Percentiles rank a stretch among this genome's conserved stretches.
These are phyloP conservation scores for Aspergillus aculeatinus DNA, from an alignment of 2,329 filamentous ascomycete genomes.

Conservation along the genomic window DNA sequence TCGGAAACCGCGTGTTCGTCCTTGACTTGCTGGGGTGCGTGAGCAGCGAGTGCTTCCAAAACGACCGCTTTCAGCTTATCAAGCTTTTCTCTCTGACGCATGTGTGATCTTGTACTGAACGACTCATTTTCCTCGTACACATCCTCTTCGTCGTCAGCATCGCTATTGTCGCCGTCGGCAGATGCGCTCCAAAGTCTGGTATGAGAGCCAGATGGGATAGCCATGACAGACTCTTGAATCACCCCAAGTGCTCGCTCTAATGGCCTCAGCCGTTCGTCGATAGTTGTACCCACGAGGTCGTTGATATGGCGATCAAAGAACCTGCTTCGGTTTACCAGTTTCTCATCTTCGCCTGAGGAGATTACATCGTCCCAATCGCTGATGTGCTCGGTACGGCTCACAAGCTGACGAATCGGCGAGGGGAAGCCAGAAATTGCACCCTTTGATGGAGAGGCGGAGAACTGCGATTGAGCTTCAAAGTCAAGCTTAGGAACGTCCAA, in stretches of 20 bases:
- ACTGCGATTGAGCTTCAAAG: conserved; percentile 40
- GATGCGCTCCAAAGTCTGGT: conserved; percentile 65
- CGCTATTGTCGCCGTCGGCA: conserved; percentile 71
- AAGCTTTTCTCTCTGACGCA: conserved; percentile 65
- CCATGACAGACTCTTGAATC: conserved; percentile 69
- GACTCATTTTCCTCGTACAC: conserved; percentile 54
- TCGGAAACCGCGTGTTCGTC: conserved; percentile 34
- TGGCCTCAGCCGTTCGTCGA: conserved; percentile 75
- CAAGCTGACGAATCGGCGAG: conserved; percentile 62
- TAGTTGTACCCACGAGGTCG: conserved; percentile 72
- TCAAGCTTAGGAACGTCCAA: conserved; percentile 47
- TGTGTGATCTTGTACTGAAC: conserved; percentile 73
- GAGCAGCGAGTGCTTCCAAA: conserved; percentile 62
- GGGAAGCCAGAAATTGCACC: conserved; percentile 57
- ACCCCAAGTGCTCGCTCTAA: conserved; percentile 74
- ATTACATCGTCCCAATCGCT: conserved; percentile 94
- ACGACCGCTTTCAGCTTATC: conserved; percentile 74
- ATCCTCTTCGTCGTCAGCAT: conserved; percentile 93
- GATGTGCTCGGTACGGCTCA: conserved; percentile 60
- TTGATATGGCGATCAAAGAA: conserved; percentile 94
- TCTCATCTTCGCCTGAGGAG: conserved; percentile 77
- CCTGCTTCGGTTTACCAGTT: conserved; percentile 73
- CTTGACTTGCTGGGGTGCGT: conserved; percentile 33
- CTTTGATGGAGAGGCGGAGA: conserved; percentile 60
- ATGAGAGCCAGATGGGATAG: conserved; percentile 57